Evolutionary conservation across 2,329 filamentous ascomycete species (phyloP).

Genomic region (Septoria petroselini): DNA sequence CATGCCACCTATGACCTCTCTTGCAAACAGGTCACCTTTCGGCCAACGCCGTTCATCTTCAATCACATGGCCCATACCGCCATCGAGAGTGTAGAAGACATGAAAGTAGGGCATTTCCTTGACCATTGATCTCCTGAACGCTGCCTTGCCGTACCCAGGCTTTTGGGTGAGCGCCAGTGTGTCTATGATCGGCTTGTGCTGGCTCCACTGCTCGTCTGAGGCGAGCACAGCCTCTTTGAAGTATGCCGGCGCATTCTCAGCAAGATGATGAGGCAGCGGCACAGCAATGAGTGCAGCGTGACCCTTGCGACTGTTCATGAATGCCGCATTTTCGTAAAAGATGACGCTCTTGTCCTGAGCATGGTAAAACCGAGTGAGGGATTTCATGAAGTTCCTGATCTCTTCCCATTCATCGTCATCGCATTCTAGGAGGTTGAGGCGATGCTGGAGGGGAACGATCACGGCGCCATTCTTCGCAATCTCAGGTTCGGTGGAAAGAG

Average conservation of each 20-base stretch:
- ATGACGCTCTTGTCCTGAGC: constrained; percentile 87
- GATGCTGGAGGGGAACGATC: constrained; percentile 85
- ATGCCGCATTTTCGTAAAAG: constrained; percentile 95
- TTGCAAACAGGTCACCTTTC: constrained; percentile 82
- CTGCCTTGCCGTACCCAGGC: constrained; percentile 70
- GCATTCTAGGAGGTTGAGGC: constrained; percentile 88
- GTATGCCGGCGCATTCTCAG: constrained; percentile 86
- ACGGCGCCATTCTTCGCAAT: constrained; percentile 77
- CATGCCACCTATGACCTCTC: constrained; percentile 91
- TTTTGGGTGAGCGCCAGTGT: constrained; percentile 61
- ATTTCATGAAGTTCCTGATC: constrained; percentile 98
- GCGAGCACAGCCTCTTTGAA: constrained; percentile 91
- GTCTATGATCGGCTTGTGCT: constrained; percentile 93
- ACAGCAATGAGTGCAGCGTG: constrained; percentile 85
- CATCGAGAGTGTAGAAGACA: constrained; percentile 90
- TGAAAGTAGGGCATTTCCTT: constrained; percentile 99
- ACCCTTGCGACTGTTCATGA: constrained; percentile 65
- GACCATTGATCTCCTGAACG: constrained; percentile 77
- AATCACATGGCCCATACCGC: constrained; percentile 86
- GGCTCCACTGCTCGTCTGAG: constrained; percentile 88
- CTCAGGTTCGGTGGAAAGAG: constrained; percentile 85
- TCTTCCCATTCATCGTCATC: constrained; percentile 99
- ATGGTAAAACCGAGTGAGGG: constrained; percentile 88
- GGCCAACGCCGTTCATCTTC: constrained; percentile 87
- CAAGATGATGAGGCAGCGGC: constrained; percentile 86